Base-by-base conservation (phyloP, 345 rosid species). In the Syzygium grande region DNA sequence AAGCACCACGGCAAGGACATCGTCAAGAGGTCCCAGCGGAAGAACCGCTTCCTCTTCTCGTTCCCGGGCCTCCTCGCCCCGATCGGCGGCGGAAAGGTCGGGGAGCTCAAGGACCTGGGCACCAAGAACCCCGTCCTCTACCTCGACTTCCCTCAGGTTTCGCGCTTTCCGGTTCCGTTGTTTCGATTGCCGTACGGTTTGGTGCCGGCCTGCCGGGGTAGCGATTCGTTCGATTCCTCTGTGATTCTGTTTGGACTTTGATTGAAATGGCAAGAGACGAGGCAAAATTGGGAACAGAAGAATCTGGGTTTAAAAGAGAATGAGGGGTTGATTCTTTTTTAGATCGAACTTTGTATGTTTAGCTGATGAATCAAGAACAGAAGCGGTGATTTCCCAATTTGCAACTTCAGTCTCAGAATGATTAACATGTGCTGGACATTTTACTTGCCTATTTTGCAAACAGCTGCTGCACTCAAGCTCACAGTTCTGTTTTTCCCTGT, bases 1-100 rank as follows among this genome's bases (percentile, higher is more conserved):
- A 96, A 97, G 89, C 98, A 97, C 91, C 96, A 94, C 41, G 99
- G 98, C 87, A 91, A 88, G 87, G 98, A 97, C 91, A 93, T 97
- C 88, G 86, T 95, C 87, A 91, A 95, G 88, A 97, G 96, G 85
- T 95, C 99, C 4, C 97, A 94, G 89, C 92, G 99, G 86, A 97
- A 94, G 93, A 96, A 92, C 86, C 93, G 93, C 11, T 96, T 87
- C 91, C 94, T 94, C 85, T 94, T 93, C 91, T 94, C 99, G 14
- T 95, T 97, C 87, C 99, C 99, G 0, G 96, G 95, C 46, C 96
- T 94, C 19, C 88, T 95, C 15, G 96, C 93, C 78, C 98, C 98
- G 9, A 15, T 92, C 83, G 90, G 91, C 58, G 97, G 94, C 80
- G 99, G 99, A 68, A 94, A 94, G 90, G 95, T 97, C 88, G 99